Evolutionary conservation across 257 asterid genomes (phyloP).

Genomic region (Parsonsia alboflavescens): DNA sequence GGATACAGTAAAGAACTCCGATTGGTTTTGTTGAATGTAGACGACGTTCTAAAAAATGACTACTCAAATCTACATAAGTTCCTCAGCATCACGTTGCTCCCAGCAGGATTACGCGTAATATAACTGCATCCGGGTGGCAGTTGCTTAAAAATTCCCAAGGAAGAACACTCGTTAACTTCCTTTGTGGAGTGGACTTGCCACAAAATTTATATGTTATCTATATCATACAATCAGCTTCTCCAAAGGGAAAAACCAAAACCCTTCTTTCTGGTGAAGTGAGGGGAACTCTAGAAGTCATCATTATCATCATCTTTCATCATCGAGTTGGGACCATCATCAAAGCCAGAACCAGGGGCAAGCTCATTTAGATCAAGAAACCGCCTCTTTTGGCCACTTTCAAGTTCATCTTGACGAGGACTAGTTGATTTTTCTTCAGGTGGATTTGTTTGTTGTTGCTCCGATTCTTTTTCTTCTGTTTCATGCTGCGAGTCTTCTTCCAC

Average conservation of each 20-base stretch:
- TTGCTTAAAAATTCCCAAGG: slow-evolving; percentile 34
- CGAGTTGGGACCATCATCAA: slow-evolving; percentile 64
- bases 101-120: slow-evolving; percentile 36
- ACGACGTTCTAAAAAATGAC: slow-evolving; percentile 43
- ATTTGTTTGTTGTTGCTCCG: slow-evolving; percentile 13
- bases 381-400: slow-evolving; percentile 39
- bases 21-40: slow-evolving; percentile 27
- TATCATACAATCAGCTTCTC: slow-evolving; percentile 45
- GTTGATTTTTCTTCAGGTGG: slow-evolving; percentile 34
- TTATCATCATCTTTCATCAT: slow-evolving; percentile 39
- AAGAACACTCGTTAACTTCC: slow-evolving; percentile 43
- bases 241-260: slow-evolving; percentile 25
- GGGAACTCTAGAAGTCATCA: slow-evolving; percentile 35
- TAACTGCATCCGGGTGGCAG: slow-evolving; percentile 32
- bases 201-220: slow-evolving; percentile 28
- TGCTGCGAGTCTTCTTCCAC: slow-evolving; percentile 32
- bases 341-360: slow-evolving; percentile 89
- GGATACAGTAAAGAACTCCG: slow-evolving; percentile 34
- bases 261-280: slow-evolving; percentile 12
- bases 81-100: slow-evolving; percentile 38
- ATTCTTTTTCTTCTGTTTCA: slow-evolving; percentile 35
- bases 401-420: slow-evolving; percentile 40
- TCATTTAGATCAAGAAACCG: slow-evolving; percentile 85
- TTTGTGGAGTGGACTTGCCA: slow-evolving; percentile 29
- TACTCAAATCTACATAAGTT: slow-evolving; percentile 47